Percentiles rank a stretch among this genome's conserved stretches.
phyloP scores from a whole-genome alignment of 2,329 filamentous ascomycete genomes.

The Clathrospora elynae region DNA sequence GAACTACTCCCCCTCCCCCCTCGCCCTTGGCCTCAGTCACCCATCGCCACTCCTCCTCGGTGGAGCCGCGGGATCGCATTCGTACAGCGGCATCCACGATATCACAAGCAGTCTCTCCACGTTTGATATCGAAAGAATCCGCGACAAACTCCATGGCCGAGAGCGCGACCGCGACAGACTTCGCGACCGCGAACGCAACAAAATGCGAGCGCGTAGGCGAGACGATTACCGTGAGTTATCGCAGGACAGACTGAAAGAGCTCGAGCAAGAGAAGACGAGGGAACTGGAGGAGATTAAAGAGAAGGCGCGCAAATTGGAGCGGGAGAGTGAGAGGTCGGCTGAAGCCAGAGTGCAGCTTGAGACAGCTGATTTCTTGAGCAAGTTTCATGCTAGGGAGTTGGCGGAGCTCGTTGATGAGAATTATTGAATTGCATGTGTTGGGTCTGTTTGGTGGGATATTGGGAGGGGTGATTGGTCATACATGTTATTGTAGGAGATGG shows the following conservation, averaged over 20 bases:
- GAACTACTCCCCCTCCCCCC: background rate
- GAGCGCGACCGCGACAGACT: background rate
- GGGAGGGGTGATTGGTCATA: too few relatives aligned
- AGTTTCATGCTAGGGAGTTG: too few relatives aligned
- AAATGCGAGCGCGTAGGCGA: too few relatives aligned
- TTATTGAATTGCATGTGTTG: too few relatives aligned
- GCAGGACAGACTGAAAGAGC: background rate
- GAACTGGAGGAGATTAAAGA: background rate
- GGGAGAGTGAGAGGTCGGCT: conserved; percentile 9
- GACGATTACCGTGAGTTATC: background rate
- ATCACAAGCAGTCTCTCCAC: background rate
- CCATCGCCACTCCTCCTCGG: background rate
- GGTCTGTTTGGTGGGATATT: too few relatives aligned
- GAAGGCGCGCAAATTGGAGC: conserved; percentile 4
- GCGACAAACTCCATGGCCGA: background rate
- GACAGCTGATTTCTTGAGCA: too few relatives aligned
- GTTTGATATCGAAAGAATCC: background rate
- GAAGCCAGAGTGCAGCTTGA: too few relatives aligned
- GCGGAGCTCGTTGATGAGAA: too few relatives aligned
- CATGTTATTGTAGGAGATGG: too few relatives aligned
- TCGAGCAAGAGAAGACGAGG: background rate
- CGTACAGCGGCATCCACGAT: background rate
- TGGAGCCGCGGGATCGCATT: background rate
- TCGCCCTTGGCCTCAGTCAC: background rate
- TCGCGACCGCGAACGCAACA: too few relatives aligned